phyloP scores from a whole-genome alignment of 208 protist species.

The Leishmania tropica region DNA sequence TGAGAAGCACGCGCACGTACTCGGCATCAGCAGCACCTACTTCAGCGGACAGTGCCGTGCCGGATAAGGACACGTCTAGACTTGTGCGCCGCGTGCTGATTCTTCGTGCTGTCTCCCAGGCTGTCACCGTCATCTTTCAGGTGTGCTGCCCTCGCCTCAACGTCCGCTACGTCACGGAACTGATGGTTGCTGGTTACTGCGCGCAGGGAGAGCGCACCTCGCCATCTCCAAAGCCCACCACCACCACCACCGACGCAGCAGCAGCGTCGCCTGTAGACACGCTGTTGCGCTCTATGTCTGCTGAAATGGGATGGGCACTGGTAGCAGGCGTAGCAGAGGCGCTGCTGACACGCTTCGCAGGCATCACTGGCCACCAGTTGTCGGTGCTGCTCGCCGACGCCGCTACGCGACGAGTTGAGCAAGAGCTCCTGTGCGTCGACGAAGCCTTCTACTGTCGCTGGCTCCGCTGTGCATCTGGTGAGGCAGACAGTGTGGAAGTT shows the following conservation, averaged over 20 bases:
- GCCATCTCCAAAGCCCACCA: background rate
- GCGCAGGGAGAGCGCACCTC: background rate
- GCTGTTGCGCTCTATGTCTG: constrained; percentile 19
- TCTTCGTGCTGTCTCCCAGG: constrained; percentile 21
- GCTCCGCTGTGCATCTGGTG: constrained; percentile 8
- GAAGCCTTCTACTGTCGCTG: constrained; percentile 60
- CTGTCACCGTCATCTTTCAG: constrained; percentile 12
- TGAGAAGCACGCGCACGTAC: background rate
- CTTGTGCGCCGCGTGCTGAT: constrained; percentile 20
- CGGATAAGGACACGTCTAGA: background rate
- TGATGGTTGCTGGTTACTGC: constrained; percentile 14
- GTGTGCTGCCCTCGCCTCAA: constrained; percentile 28
- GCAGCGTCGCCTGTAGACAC: constrained; percentile 11
- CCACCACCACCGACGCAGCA: background rate
- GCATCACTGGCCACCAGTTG: constrained; percentile 6
- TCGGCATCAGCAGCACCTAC: background rate
- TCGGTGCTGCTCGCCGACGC: constrained; percentile 28
- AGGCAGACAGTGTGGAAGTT: background rate
- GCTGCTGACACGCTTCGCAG: constrained; percentile 12
- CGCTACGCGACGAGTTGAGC: constrained; percentile 23
- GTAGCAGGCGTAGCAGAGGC: constrained; percentile 23
- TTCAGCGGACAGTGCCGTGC: background rate
- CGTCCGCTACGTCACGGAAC: constrained; percentile 22
- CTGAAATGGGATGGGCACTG: constrained; percentile 22
- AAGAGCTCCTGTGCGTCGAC: constrained; percentile 45